Conservation (phyloP, 345 rosid species). For the Gossypium thurberi region DNA sequence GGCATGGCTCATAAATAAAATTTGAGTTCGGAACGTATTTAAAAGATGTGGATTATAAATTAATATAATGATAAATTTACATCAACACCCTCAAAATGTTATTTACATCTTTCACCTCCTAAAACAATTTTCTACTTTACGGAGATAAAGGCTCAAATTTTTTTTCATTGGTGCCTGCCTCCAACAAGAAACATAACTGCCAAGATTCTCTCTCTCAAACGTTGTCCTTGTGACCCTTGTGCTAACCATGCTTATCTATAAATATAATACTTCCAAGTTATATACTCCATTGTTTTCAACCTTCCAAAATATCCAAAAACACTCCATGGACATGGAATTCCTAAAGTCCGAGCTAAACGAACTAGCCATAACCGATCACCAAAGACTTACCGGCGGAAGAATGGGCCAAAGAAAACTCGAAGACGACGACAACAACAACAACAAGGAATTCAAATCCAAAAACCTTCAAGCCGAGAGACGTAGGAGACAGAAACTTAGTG, state of each 20-base stretch:
- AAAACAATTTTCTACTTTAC: too few relatives aligned
- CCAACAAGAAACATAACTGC: slow-evolving; percentile 15
- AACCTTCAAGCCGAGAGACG: slow-evolving; percentile 78
- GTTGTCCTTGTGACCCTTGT: slow-evolving; percentile 22
- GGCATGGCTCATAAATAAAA: too few relatives aligned
- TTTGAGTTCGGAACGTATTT: too few relatives aligned
- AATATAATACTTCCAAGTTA: not conserved
- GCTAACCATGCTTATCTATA: slow-evolving; percentile 23
- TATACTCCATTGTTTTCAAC: not conserved
- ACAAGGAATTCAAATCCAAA: slow-evolving; percentile 44
- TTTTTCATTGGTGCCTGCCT: not conserved
- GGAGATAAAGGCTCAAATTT: too few relatives aligned
- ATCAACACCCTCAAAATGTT: too few relatives aligned
- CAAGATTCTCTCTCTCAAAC: slow-evolving; percentile 20
- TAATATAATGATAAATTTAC: too few relatives aligned
- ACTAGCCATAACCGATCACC: slow-evolving; percentile 7
- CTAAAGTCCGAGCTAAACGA: slow-evolving; percentile 19
- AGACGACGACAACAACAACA: slow-evolving; percentile 30
- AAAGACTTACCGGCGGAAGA: slow-evolving; percentile 17
- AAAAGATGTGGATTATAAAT: too few relatives aligned
- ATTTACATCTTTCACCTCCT: too few relatives aligned
- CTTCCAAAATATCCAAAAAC: not conserved
- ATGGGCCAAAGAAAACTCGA: slow-evolving; percentile 21
- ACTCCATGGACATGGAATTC: slow-evolving; percentile 26
- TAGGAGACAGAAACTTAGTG: slow-evolving; percentile 70